phyloP scores from a whole-genome alignment of 225 moss, liverwort and hornwort genomes.

The Climacium dendroides region DNA sequence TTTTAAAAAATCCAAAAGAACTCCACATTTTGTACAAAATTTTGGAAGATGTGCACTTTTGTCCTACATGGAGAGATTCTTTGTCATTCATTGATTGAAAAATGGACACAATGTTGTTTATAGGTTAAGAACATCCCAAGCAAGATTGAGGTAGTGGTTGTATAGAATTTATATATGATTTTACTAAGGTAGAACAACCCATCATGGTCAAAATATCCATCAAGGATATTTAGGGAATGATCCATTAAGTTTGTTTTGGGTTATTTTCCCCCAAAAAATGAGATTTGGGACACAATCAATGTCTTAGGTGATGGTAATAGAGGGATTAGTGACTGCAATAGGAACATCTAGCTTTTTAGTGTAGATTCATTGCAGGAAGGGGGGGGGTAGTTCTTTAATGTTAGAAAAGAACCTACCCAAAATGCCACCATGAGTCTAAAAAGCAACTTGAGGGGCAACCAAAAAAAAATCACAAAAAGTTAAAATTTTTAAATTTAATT shows the following conservation, averaged over 20 bases:
- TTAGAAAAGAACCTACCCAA: no score
- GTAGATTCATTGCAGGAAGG: not conserved
- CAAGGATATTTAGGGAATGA: not conserved
- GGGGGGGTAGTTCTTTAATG: no score
- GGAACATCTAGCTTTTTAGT: not conserved
- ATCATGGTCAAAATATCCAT: not conserved
- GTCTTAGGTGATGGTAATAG: not conserved
- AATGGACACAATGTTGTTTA: no score
- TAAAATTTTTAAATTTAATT: no score
- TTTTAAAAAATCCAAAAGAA: no score
- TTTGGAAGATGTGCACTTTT: no score
- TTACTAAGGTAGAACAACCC: not conserved
- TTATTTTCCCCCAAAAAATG: not conserved
- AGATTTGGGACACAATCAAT: not conserved
- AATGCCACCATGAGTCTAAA: no score
- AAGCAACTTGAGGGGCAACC: no score
- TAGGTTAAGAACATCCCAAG: not conserved
- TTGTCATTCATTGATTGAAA: no score
- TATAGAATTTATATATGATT: not conserved
- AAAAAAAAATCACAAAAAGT: no score
- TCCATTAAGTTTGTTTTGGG: not conserved
- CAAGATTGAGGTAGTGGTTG: not conserved
- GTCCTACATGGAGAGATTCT: no score
- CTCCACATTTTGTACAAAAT: no score
- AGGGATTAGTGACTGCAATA: not conserved